Base-by-base conservation (phyloP, 441 rosid genomes). In the Metrosideros polymorpha region DNA sequence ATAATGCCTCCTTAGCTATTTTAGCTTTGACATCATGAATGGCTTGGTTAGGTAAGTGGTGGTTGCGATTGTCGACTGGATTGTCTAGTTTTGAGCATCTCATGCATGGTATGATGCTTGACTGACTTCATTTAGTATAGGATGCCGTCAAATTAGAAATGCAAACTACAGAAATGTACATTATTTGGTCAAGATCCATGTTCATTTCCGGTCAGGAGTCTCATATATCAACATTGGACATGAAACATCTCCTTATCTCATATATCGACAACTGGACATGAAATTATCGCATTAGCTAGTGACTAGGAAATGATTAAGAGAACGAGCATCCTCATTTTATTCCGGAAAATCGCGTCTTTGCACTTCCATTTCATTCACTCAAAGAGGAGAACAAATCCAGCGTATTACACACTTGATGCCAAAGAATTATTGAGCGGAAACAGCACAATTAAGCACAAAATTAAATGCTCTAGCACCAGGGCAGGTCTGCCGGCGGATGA, bases 401-500 rank as follows among this genome's bases (percentile, higher is more conserved):
- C 27, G 79, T 35, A 71, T 35, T 12, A 22, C 47, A 71, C 79
- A 39, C 47, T 10, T 39, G 79, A 22, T 71, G 47, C 79, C 79
- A 42, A 71, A 71, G 0, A 35, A 35, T 71, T 71, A 35, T 71
- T 35, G 79, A 71, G 47, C 35, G 79, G 25, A 71, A 71, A 71
- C 47, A 22, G 79, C 43, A 39, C n/a, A 19, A n/a, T 77, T 39
- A 47, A 87, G 82, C 63, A 43, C 32, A 51, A 52, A 19, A 83
- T 55, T 45, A 84, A 86, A 85, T 85, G 39, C 86, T 42, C 90
- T 93, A 96, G 91, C 99, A 96, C 49, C 89, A 87, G 53, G 98
- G 99, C 56, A 96, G 89, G 90, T 95, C 95, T 53, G 91, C 92
- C 12, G 97, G 99, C 85, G 98, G 98, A 83, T 89, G 93, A 51